Conservation (phyloP, 2,329 filamentous ascomycete genomes). For the Pyrenochaeta sp. region DNA sequence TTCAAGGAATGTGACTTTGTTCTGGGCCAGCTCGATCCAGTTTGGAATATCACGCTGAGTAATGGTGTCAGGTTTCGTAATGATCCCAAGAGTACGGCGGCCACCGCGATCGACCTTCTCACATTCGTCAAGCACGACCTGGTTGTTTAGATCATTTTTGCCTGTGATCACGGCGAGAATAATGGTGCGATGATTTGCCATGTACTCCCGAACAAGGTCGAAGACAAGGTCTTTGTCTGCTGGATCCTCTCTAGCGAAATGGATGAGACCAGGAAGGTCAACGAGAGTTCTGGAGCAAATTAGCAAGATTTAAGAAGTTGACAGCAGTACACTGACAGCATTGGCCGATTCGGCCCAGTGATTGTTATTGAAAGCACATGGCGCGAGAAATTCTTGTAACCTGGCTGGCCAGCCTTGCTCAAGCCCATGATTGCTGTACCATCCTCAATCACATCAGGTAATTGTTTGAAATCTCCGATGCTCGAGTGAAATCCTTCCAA, state of each 20-base stretch:
- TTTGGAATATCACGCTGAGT: conserved; percentile 50
- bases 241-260: conserved; percentile 33
- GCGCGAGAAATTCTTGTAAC: conserved; percentile 45
- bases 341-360: conserved; percentile 47
- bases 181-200: conserved; percentile 38
- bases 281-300: conserved; percentile 52
- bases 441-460: conserved; percentile 60
- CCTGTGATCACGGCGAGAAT: conserved; percentile 49
- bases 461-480: conserved; percentile 50
- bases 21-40: conserved; percentile 53
- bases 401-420: conserved; percentile 19
- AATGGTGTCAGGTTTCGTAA: conserved; percentile 65
- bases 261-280: conserved; percentile 58
- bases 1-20: conserved; percentile 51
- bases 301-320: background rate
- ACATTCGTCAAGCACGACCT: conserved; percentile 63
- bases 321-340: conserved; percentile 29
- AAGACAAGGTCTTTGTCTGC: conserved; percentile 34
- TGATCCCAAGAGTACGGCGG: conserved; percentile 63
- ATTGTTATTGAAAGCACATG: conserved; percentile 56
- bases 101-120: conserved; percentile 56
- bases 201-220: conserved; percentile 36
- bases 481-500: conserved; percentile 22
- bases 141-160: conserved; percentile 61
- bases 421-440: conserved; percentile 63